phyloP scores from a whole-genome alignment of 1,284 basidiomycete species.

The Exobasidium cylindrosporum region DNA sequence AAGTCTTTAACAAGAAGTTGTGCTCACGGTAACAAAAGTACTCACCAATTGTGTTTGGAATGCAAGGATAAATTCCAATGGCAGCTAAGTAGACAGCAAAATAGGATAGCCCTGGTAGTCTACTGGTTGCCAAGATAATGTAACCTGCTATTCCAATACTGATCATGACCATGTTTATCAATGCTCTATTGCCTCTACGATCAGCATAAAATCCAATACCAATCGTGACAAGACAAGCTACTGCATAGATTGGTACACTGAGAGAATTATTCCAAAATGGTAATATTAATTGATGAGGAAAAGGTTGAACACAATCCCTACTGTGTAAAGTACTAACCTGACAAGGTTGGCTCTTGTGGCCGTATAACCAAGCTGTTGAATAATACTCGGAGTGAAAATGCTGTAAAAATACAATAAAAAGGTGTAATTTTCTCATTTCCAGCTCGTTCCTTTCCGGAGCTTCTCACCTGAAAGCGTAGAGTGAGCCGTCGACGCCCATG shows the following conservation, averaged over 20 bases:
- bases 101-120: slow-evolving; percentile 64
- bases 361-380: slow-evolving; percentile 26
- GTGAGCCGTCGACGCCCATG: slow-evolving; percentile 52
- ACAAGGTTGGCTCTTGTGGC: slow-evolving; percentile 42
- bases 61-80: slow-evolving; percentile 17
- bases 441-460: too few species aligned
- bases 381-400: slow-evolving; percentile 64
- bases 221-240: slow-evolving; percentile 67
- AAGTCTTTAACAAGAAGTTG: too few species aligned
- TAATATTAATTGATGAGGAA: neutral
- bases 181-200: slow-evolving; percentile 63
- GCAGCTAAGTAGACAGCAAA: slow-evolving; percentile 65
- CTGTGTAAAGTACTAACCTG: slow-evolving; percentile 9
- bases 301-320: slow-evolving; percentile 34
- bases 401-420: slow-evolving; percentile 66
- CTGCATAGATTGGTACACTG: slow-evolving; percentile 19
- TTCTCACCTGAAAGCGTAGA: neutral
- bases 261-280: neutral
- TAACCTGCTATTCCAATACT: slow-evolving; percentile 62
- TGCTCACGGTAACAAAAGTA: neutral
- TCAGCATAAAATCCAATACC: slow-evolving; percentile 66
- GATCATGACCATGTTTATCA: slow-evolving; percentile 61
- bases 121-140: slow-evolving; percentile 63
- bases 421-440: too few species aligned
- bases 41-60: too few species aligned